Base-by-base conservation (phyloP, 441 rosid species). In the Hura crepitans region DNA sequence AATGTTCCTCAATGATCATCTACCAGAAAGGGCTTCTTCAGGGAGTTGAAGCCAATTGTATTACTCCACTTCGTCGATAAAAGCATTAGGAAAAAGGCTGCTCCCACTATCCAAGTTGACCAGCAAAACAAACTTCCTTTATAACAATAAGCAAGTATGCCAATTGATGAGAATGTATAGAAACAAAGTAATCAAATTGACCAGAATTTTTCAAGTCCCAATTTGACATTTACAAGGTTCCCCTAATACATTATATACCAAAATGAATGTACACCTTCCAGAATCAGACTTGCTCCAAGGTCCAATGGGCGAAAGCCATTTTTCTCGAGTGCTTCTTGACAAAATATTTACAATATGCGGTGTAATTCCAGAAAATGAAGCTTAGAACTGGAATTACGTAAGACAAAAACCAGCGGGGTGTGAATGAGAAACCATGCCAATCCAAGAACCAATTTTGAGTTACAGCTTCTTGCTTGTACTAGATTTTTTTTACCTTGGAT, bases 401-500 rank as follows among this genome's bases (percentile, higher is more conserved):
- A 30, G 6, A 25, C 25, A 27, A 30, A 45, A 35, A 35, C 43
- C 22, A 43, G 23, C 25, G 20, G 13, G 45, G 14, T 33, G 43
- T 42, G 46, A 17, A 30, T 53, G 12, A 7, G 22, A 22, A 11
- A 67, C 30, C 14, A 33, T 68, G 28, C 25, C 39, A 28, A 43
- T 20, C 15, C 7, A 17, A 20, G 42, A 61, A 31, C 28, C 6
- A 53, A 28, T 30, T 56, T 15, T 56, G 74, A 64, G 76, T 79
- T 81, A 74, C 35, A 46, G 51, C 61, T 77, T 78, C 79, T 85
- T 82, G 64, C 72, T 74, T 35, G 9, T 64, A 68, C 74, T 67
- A 42, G 82, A 59, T 64, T 76, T 85, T 71, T 83, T 86, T 42
- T n/a, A 31, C 37, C 81, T 92, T 82, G 65, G 93, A 75, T 43